phyloP scores from a whole-genome alignment of 768 basidiomycete species.

The Amanita polypyramis region DNA sequence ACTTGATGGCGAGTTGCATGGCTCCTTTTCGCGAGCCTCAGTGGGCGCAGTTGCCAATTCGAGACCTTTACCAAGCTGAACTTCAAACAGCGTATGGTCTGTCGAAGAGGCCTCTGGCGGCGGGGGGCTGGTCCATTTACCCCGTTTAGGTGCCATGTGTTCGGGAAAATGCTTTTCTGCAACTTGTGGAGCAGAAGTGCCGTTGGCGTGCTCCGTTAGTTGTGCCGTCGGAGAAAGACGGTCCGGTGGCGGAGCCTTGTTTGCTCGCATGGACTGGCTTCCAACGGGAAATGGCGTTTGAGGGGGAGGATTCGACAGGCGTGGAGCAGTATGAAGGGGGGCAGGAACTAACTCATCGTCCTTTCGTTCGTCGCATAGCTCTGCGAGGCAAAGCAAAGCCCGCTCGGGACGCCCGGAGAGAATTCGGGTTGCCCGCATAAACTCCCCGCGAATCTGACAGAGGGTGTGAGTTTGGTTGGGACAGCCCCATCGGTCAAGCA shows the following conservation, averaged over 20 bases:
- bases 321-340: constrained; percentile 31
- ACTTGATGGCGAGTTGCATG: constrained; percentile 42
- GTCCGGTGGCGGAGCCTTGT: constrained; percentile 33
- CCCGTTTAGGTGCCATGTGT: constrained; percentile 74
- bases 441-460: constrained; percentile 88
- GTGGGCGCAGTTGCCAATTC: constrained; percentile 59
- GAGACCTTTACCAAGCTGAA: constrained; percentile 52
- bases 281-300: constrained; percentile 66
- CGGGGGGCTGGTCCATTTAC: constrained; percentile 81
- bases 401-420: constrained; percentile 71
- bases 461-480: constrained; percentile 6
- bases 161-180: constrained; percentile 42
- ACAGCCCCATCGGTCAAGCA: background rate
- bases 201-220: constrained; percentile 33
- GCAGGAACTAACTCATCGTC: constrained; percentile 50
- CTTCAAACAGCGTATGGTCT: constrained; percentile 59
- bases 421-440: constrained; percentile 91
- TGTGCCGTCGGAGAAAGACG: constrained; percentile 44
- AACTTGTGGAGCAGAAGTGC: constrained; percentile 17
- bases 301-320: constrained; percentile 43
- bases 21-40: constrained; percentile 44
- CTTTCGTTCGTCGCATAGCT: constrained; percentile 86
- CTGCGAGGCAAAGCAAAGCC: constrained; percentile 71
- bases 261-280: constrained; percentile 41
- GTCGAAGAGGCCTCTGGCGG: constrained; percentile 63